Base-by-base conservation (phyloP, 345 rosid species). In the Lagerstroemia speciosa region DNA sequence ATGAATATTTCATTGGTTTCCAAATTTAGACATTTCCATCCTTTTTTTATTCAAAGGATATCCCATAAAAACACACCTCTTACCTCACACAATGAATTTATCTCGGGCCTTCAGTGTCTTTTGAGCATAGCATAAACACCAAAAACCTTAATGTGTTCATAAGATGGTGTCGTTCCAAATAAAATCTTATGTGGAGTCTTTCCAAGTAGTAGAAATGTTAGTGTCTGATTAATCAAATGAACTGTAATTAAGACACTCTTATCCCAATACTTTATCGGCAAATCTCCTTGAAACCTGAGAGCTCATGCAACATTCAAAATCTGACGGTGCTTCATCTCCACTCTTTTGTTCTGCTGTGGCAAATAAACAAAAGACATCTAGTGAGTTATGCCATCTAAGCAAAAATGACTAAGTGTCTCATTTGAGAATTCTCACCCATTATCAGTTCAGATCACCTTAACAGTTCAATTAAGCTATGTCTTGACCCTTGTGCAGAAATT, bases 321-420 rank as follows among this genome's bases (percentile, higher is more conserved):
- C 4, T 9, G 9, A 3, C 9, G 41, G 9, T 37, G 41, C 41
- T 37, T 37, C 41, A 4, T 3, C 9, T 37, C 41, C 0, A 53
- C 62, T 7, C 26, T 16, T 46, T 62, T 62, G 48, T 67, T 67
- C 31, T 67, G 62, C 30, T 48, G 61, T 11, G 70, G 62, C 2
- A 62, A 46, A 1, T 22, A 24, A 29, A 31, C 12, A 19, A 38
- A 67, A 19, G 61, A 27, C 1, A 37, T 12, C 30, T 67, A 17
- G 30, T 45, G 69, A 17, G 8, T 11, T 3, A 46, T 30, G 24
- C 37, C 22, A 26, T 15, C 16, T 29, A 1, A 16, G 31, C 24
- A 38, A 26, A 37, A 65, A 40, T 9, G 4, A 37, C 6, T 37
- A 4, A 37, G 4, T 9, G 9, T 9, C 9, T 37, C 9, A 37